A percentile compares a stretch with the other conserved stretches of the same genome.
phyloP scores from a whole-genome alignment of 768 basidiomycete species.

The Pleurotus salmoneostramineus region DNA sequence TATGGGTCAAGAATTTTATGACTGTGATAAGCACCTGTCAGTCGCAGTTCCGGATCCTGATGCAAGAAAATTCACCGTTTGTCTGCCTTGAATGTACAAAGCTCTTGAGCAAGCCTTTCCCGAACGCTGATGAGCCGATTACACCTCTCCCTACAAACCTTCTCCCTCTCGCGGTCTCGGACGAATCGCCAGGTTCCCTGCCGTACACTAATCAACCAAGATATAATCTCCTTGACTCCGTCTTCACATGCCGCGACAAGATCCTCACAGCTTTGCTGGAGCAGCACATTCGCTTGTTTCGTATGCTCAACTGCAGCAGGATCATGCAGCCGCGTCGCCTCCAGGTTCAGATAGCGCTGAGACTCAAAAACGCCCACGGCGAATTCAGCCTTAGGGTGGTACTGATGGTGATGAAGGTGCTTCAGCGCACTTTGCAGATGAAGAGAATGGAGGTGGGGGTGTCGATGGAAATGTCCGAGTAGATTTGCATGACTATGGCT shows the following conservation, averaged over 20 bases:
- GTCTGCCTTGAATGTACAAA: slow-evolving; percentile 45
- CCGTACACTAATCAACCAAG: slow-evolving; percentile 47
- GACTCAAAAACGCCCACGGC: slow-evolving; percentile 74
- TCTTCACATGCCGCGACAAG: slow-evolving; percentile 41
- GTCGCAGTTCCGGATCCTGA: background rate
- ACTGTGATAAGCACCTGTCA: slow-evolving; percentile 14
- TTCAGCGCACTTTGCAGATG: slow-evolving; percentile 34
- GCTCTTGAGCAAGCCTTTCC: slow-evolving; percentile 25
- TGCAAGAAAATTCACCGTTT: slow-evolving; percentile 38
- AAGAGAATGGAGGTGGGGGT: slow-evolving; percentile 24
- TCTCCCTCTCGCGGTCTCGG: slow-evolving; percentile 23
- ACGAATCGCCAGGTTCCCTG: slow-evolving; percentile 33
- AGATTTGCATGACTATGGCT: slow-evolving; percentile 18
- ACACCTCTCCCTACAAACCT: slow-evolving; percentile 27
- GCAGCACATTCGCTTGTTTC: slow-evolving; percentile 34
- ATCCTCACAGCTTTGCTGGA: slow-evolving; percentile 51
- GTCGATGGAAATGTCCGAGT: slow-evolving; percentile 22
- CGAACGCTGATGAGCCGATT: slow-evolving; percentile 32
- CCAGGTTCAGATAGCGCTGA: slow-evolving; percentile 65
- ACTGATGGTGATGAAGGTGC: slow-evolving; percentile 28
- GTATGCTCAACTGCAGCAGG: slow-evolving; percentile 41
- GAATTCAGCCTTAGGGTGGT: slow-evolving; percentile 33
- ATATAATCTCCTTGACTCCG: slow-evolving; percentile 35
- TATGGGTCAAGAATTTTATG: slow-evolving; percentile 62
- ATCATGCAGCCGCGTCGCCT: slow-evolving; percentile 49